Evolutionary conservation across 371 early-diverging fungal species (phyloP), one percentile per base, ranked within the genome.

Genomic region (Mucor circinelloides): DNA sequence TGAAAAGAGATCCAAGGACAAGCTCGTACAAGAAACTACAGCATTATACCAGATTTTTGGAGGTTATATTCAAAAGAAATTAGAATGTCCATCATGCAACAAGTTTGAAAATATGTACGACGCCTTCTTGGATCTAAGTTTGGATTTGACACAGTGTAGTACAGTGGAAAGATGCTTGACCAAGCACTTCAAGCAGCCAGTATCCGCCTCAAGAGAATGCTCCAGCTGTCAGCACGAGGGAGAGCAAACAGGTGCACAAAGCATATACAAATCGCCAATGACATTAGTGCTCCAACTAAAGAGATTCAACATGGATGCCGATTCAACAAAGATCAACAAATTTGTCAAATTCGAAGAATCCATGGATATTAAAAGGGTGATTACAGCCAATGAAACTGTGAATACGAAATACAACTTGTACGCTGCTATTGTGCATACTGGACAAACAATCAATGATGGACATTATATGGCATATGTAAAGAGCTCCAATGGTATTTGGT

Each of bases 391-490:
- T 7, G 75, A 80, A 50, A 63, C 66, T 52, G 42, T 71, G 63
- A 60, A 80, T 75, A 54, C 66, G 40, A 67, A 65, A 31, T 92
- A 95, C 61, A 72, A 80, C 17, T 81, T 96, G 17, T 90, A 86
- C 65, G 94, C 89, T 0, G 89, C 94, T 8, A 83, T 95, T 60
- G 92, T 93, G 1, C 96, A 96, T 65, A 75, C 89, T 7, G 97
- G 97, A 6, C 73, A 85, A 23, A 83, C 90, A 0, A 80, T 85
- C 40, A 84, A 89, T 55, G 90, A 91, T 31, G 96, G 97, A 13
- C 95, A 93, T 72, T 95, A 93, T 78, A 90, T 86, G 66, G 84
- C 91, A 31, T 96, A 85, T 75, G 91, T 94, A 28, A 91, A 91
- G 72, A 84, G 89, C 8, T 81, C 94, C 1, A 89, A 90, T 60